Conservation (phyloP, 805 yeast species). For the Grigorovia humatica region DNA sequence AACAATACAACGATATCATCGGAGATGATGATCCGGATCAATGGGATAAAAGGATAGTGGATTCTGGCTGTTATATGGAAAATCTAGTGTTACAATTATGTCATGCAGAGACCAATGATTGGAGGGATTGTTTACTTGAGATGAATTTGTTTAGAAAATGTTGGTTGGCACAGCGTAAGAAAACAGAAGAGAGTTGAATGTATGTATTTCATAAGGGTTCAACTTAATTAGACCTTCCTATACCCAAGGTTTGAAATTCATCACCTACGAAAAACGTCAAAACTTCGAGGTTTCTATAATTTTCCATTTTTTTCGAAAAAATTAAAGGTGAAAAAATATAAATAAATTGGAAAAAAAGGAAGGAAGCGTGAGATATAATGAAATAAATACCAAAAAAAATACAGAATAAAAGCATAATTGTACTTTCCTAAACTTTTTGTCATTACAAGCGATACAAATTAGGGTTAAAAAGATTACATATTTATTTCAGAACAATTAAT, state of each 20-base stretch:
- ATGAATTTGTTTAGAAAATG: slow-evolving; percentile 55
- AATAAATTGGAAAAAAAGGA: background rate
- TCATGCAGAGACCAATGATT: slow-evolving; percentile 72
- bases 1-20: slow-evolving; percentile 22
- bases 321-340: background rate
- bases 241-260: no score
- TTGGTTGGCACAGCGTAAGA: slow-evolving; percentile 52
- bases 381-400: no score
- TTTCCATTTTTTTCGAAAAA: background rate
- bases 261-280: slow-evolving; percentile 34
- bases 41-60: slow-evolving; percentile 64
- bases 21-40: slow-evolving; percentile 53
- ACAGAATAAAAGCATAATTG: no score
- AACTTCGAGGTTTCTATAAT: background rate
- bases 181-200: no score
- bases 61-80: slow-evolving; percentile 69
- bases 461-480: no score
- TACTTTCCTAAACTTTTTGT: no score
- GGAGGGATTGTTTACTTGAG: slow-evolving; percentile 64
- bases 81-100: slow-evolving; percentile 63
- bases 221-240: no score
- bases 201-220: no score
- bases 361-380: no score
- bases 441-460: no score
- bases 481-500: no score